These are phyloP conservation scores for Leccinum barrowsii DNA, from an alignment of 768 basidiomycete species.

Conservation along the genomic window DNA sequence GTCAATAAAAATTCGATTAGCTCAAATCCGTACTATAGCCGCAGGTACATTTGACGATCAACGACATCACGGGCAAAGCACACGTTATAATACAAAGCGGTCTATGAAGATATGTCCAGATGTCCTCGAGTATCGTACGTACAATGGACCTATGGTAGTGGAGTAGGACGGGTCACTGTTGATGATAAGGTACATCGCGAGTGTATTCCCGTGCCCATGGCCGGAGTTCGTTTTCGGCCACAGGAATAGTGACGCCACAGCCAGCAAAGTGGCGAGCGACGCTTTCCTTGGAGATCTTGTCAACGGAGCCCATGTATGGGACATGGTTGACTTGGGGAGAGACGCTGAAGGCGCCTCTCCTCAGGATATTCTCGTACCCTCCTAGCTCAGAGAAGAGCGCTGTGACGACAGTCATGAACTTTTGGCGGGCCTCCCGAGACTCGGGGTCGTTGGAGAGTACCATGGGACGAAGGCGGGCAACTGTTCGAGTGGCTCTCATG, in stretches of 20 bases:
- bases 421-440: constrained; percentile 34
- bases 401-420: constrained; percentile 38
- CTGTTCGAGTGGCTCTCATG: constrained; percentile 44
- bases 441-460: constrained; percentile 32
- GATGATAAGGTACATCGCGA: constrained; percentile 25
- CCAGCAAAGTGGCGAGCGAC: constrained; percentile 42
- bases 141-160: constrained; percentile 12
- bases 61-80: constrained; percentile 3
- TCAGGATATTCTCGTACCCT: constrained; percentile 37
- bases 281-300: constrained; percentile 29
- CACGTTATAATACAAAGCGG: not conserved
- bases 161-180: constrained; percentile 6
- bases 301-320: constrained; percentile 31
- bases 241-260: constrained; percentile 37
- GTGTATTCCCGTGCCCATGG: constrained; percentile 39
- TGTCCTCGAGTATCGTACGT: constrained; percentile 19
- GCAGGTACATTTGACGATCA: constrained; percentile 3
- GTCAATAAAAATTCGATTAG: constrained; percentile 34
- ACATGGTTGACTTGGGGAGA: constrained; percentile 31
- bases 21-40: constrained; percentile 7
- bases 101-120: constrained; percentile 27
- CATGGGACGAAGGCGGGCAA: constrained; percentile 45
- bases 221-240: constrained; percentile 35
- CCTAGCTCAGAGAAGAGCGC: constrained; percentile 41
- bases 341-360: constrained; percentile 33